A percentile compares a stretch with the other conserved stretches of the same genome.
Evolutionary conservation across 164 flowering plant genomes (phyloP).

Genomic region (Magnolia sinica): DNA sequence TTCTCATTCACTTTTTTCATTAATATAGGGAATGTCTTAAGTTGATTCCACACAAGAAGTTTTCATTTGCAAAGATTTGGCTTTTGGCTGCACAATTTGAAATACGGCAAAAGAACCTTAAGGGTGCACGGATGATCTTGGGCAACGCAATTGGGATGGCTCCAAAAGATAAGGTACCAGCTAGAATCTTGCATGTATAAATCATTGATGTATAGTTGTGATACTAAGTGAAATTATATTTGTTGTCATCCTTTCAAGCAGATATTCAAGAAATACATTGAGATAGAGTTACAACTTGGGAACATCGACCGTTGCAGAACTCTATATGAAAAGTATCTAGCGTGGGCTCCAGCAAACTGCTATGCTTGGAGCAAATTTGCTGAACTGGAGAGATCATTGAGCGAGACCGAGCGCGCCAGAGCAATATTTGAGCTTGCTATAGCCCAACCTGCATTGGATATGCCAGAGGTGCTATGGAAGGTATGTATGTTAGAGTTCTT

Average conservation of each 20-base stretch:
- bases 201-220: not conserved
- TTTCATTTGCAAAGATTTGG: conserved; percentile 94
- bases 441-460: conserved; percentile 84
- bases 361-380: conserved; percentile 98
- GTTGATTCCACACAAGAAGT: conserved; percentile 77
- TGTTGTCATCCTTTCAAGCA: conserved; percentile 23
- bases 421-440: conserved; percentile 92
- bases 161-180: conserved; percentile 87
- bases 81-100: conserved; percentile 93
- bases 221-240: conserved; percentile 1
- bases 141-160: conserved; percentile 94
- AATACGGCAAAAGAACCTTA: conserved; percentile 76
- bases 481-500: conserved; percentile 26
- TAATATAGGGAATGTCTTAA: conserved; percentile 68
- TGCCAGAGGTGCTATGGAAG: conserved; percentile 98
- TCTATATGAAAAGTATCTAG: conserved; percentile 82
- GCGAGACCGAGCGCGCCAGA: conserved; percentile 83
- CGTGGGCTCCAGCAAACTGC: conserved; percentile 94
- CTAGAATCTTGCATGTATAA: not conserved
- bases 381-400: conserved; percentile 66
- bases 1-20: conserved; percentile 5
- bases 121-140: conserved; percentile 62
- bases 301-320: conserved; percentile 82
- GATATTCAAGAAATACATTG: conserved; percentile 96
- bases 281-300: conserved; percentile 84